Percentiles rank a stretch among this genome's conserved stretches.
These are phyloP conservation scores for Parietaria judaica DNA, from an alignment of 306 rosid species.

Conservation along the genomic window DNA sequence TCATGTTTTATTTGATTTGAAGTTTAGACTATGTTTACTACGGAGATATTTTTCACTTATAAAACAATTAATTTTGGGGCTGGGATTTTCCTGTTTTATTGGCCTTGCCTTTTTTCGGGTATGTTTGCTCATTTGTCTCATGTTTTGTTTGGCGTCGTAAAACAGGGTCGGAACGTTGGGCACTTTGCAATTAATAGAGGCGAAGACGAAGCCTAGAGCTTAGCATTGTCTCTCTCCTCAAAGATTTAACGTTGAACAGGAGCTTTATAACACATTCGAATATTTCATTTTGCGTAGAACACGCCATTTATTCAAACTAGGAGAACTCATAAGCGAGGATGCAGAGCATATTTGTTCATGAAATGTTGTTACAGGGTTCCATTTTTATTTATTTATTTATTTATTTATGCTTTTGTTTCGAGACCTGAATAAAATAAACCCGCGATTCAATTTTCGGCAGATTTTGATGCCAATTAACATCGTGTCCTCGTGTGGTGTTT, in stretches of 20 bases:
- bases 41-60: too few relatives aligned
- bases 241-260: not conserved
- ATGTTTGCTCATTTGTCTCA: not conserved
- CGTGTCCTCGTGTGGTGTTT: too few relatives aligned
- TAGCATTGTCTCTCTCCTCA: not conserved
- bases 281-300: not conserved
- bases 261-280: not conserved
- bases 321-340: not conserved
- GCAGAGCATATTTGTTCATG: not conserved
- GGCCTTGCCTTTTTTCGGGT: too few relatives aligned
- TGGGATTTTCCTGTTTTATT: too few relatives aligned
- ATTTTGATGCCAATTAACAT: too few relatives aligned
- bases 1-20: not conserved
- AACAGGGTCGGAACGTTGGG: slow-evolving; percentile 72
- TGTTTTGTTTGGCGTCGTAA: not conserved
- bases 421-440: too few relatives aligned
- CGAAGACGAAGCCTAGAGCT: slow-evolving; percentile 36
- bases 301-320: not conserved
- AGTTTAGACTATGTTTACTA: too few relatives aligned
- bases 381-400: too few relatives aligned
- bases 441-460: too few relatives aligned
- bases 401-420: too few relatives aligned
- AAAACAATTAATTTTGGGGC: too few relatives aligned
- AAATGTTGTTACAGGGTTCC: too few relatives aligned
- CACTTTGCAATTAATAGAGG: slow-evolving; percentile 51